These are phyloP conservation scores for Cryptococcus neoformans DNA, from an alignment of 1,284 basidiomycete species.

Conservation along the genomic window DNA sequence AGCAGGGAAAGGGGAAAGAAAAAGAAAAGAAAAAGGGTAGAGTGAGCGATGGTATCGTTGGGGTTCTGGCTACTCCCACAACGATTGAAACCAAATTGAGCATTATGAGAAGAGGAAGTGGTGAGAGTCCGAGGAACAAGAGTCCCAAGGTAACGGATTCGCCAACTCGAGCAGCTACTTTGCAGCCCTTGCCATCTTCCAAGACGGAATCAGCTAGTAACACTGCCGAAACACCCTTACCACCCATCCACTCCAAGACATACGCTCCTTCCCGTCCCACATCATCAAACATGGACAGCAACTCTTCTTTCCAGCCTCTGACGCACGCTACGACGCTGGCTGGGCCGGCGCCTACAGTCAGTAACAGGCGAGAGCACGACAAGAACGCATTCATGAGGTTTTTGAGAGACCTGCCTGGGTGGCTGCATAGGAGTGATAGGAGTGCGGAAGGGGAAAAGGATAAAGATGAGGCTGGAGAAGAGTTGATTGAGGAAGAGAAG, in stretches of 20 bases:
- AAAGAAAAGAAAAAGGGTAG: constrained; percentile 5
- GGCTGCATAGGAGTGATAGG: constrained; percentile 22
- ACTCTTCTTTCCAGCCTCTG: not conserved
- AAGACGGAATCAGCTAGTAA: no score
- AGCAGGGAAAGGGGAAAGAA: not conserved
- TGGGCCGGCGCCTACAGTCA: not conserved
- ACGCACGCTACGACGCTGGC: not conserved
- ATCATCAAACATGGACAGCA: no score
- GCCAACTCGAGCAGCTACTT: no score
- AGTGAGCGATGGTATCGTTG: constrained; percentile 6
- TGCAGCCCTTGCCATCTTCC: not conserved
- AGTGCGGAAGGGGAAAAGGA: not conserved
- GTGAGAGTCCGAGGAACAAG: not conserved
- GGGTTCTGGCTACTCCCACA: not conserved
- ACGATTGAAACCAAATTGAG: not conserved
- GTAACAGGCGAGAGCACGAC: constrained; percentile 9
- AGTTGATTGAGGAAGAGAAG: constrained; percentile 1
- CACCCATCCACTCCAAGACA: not conserved
- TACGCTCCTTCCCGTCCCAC: not conserved
- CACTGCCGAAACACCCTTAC: no score
- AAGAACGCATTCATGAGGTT: constrained; percentile 29
- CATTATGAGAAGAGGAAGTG: not conserved
- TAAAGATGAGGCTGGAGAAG: not conserved
- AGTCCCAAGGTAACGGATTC: not conserved
- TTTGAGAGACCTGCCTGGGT: constrained; percentile 33